Conservation (phyloP, 345 rosid genomes). For the Acer saccharum region DNA sequence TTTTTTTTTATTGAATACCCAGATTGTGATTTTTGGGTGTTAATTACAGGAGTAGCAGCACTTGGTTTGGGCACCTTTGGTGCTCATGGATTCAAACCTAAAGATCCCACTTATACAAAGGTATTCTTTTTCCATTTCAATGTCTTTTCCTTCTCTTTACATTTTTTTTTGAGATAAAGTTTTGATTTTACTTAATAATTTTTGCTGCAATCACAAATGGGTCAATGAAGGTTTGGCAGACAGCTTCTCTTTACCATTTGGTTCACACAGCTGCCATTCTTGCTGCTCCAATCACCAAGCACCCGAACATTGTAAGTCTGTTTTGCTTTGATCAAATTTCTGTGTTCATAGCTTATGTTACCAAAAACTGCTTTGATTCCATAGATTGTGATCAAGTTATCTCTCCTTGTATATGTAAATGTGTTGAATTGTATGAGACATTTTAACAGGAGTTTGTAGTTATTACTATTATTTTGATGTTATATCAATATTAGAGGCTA, state of each 20-base stretch:
- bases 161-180: neutral
- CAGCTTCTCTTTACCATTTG: constrained; percentile 90
- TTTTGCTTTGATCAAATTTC: neutral
- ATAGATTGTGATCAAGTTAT: neutral
- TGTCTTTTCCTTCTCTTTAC: neutral
- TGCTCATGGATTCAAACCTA: constrained; percentile 77
- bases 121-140: constrained; percentile 29
- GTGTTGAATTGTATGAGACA: neutral
- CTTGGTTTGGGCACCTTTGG: constrained; percentile 94
- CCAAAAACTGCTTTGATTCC: too few species aligned
- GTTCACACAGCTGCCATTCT: constrained; percentile 89
- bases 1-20: neutral
- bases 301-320: constrained; percentile 64
- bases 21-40: neutral
- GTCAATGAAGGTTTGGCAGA: constrained; percentile 79
- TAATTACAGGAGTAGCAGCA: constrained; percentile 70
- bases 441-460: too few species aligned
- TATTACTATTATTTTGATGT: neutral
- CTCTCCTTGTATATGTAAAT: neutral
- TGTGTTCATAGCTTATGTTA: too few species aligned
- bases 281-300: constrained; percentile 73
- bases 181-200: neutral
- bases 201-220: constrained; percentile 10
- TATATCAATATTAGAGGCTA: neutral
- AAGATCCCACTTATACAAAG: constrained; percentile 79